Evolutionary conservation across 1,284 basidiomycete species (phyloP).

Genomic region (Microbotryum scabiosae): DNA sequence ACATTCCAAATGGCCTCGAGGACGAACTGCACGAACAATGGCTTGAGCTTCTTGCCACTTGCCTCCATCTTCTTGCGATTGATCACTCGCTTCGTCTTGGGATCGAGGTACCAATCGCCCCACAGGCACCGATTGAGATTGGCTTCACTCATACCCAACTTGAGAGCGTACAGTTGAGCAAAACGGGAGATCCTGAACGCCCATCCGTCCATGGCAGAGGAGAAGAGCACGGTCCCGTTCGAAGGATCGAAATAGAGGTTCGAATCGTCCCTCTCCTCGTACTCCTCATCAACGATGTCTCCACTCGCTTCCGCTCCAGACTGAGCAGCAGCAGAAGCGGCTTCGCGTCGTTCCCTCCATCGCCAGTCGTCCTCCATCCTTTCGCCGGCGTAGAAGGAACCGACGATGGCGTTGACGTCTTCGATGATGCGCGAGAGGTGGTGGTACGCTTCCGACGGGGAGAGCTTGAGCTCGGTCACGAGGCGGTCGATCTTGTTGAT

Average conservation of each 20-base stretch:
- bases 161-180: constrained; percentile 82
- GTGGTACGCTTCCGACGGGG: constrained; percentile 88
- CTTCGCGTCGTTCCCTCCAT: constrained; percentile 86
- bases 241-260: constrained; percentile 97
- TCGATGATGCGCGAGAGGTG: constrained; percentile 89
- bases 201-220: constrained; percentile 95
- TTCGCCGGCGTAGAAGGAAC: constrained; percentile 87
- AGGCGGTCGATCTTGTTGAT: constrained; percentile 97
- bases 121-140: constrained; percentile 83
- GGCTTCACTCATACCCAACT: constrained; percentile 82
- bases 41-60: constrained; percentile 56
- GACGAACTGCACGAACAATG: constrained; percentile 97
- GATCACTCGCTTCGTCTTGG: constrained; percentile 89
- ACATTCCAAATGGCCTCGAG: constrained; percentile 96
- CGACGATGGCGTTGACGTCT: constrained; percentile 97
- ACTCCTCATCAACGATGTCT: constrained; percentile 45
- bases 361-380: constrained; percentile 94
- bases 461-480: constrained; percentile 84
- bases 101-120: constrained; percentile 97
- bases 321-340: constrained; percentile 52
- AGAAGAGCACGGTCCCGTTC: constrained; percentile 92
- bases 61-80: constrained; percentile 67
- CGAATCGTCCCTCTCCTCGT: constrained; percentile 91
- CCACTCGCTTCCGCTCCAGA: constrained; percentile 41
- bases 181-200: constrained; percentile 93